Conservation (phyloP, 208 protist species). For the Crithidia expoeki region DNA sequence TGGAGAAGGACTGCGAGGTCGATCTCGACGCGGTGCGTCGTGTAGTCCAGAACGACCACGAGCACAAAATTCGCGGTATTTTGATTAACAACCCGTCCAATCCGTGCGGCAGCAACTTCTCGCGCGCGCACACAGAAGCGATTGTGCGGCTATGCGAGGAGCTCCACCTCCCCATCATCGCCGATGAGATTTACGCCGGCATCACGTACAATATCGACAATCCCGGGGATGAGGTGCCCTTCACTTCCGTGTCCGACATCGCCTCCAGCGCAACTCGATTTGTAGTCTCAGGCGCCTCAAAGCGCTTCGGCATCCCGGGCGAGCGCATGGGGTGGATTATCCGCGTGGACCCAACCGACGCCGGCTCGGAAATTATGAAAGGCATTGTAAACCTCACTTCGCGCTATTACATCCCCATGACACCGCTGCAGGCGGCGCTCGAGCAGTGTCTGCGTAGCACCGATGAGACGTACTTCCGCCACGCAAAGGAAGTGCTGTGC, state of each 20-base stretch:
- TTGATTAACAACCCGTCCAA: conserved; percentile 96
- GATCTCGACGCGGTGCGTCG: conserved; percentile 71
- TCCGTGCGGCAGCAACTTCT: conserved; percentile 94
- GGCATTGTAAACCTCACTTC: conserved; percentile 57
- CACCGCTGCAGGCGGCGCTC: conserved; percentile 81
- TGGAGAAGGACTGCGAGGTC: conserved; percentile 88
- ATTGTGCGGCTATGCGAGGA: conserved; percentile 84
- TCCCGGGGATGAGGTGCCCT: conserved; percentile 34
- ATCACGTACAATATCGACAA: conserved; percentile 86
- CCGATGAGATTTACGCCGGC: conserved; percentile 96
- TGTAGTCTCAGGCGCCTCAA: conserved; percentile 88
- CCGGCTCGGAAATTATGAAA: conserved; percentile 32
- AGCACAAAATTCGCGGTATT: conserved; percentile 83
- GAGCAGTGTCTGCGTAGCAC: conserved; percentile 68
- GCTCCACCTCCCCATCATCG: conserved; percentile 89
- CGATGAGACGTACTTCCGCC: conserved; percentile 45
- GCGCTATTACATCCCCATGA: conserved; percentile 85
- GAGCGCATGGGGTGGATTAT: conserved; percentile 92
- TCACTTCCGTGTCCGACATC: conserved; percentile 80
- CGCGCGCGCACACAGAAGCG: conserved; percentile 71
- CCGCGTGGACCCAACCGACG: conserved; percentile 68
- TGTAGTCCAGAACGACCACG: conserved; percentile 63
- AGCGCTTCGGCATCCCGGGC: conserved; percentile 90
- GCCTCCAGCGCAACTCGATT: conserved; percentile 77
- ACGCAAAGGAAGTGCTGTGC: conserved; percentile 53